Percentiles rank a stretch among this genome's conserved stretches.
Evolutionary conservation across 1,284 basidiomycete species (phyloP).

Genomic region (Cutaneotrichosporon cutaneum): DNA sequence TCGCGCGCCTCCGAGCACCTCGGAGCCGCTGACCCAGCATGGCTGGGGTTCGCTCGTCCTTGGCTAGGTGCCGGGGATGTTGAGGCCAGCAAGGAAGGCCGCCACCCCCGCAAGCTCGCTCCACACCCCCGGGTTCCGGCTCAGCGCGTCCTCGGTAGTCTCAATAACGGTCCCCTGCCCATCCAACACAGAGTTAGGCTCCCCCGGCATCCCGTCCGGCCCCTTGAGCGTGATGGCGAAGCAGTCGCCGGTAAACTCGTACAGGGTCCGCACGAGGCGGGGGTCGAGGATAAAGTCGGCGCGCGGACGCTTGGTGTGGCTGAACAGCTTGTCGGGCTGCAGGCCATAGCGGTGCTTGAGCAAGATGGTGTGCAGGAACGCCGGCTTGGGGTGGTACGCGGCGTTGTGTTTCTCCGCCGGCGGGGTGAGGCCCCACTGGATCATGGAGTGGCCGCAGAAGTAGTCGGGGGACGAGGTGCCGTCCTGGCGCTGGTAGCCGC

Average conservation of each 20-base stretch:
- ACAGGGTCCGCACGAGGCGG: constrained; percentile 44
- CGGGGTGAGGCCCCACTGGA: constrained; percentile 51
- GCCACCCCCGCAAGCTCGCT: constrained; percentile 10
- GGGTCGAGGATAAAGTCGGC: constrained; percentile 46
- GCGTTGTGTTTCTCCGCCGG: constrained; percentile 38
- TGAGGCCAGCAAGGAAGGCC: constrained; percentile 14
- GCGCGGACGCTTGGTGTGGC: constrained; percentile 42
- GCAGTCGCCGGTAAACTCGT: constrained; percentile 49
- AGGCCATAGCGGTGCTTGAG: constrained; percentile 52
- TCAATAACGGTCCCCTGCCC: constrained; percentile 45
- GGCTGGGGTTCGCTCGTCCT: not conserved
- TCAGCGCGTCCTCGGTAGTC: constrained; percentile 30
- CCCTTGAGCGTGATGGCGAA: constrained; percentile 48
- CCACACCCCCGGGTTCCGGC: constrained; percentile 9
- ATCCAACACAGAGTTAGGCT: constrained; percentile 40
- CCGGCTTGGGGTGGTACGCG: constrained; percentile 48
- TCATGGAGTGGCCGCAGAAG: constrained; percentile 49
- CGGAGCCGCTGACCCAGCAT: too few relatives aligned
- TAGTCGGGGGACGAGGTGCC: constrained; percentile 35
- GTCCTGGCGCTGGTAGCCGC: constrained; percentile 44
- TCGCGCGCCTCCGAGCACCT: too few relatives aligned
- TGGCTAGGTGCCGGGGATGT: constrained; percentile 19
- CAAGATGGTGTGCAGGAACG: constrained; percentile 55
- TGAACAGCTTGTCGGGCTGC: constrained; percentile 48
- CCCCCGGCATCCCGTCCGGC: constrained; percentile 42